Percentiles rank a stretch among this genome's conserved stretches.
These are phyloP conservation scores for Fusarium sarcochroum DNA, from an alignment of 2,329 filamentous ascomycete species.

Conservation along the genomic window DNA sequence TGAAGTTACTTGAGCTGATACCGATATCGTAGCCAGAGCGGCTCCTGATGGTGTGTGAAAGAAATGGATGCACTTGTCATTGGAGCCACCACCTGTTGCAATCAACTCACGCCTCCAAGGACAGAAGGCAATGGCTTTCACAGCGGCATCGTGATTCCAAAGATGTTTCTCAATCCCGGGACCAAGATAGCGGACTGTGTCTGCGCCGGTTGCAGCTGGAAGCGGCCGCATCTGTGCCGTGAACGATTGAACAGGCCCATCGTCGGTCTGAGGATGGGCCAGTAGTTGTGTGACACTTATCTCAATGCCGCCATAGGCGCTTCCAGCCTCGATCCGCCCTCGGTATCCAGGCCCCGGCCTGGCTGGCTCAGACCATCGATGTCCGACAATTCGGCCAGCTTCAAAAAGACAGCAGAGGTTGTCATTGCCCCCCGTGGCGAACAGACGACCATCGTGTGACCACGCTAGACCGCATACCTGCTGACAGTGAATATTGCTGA, in stretches of 20 bases:
- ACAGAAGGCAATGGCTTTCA: slow-evolving; percentile 97
- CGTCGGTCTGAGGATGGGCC: background rate
- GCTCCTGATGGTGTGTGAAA: slow-evolving; percentile 89
- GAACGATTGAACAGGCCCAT: slow-evolving; percentile 14
- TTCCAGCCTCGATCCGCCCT: slow-evolving; percentile 14
- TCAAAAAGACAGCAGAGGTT: slow-evolving; percentile 89
- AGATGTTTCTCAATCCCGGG: slow-evolving; percentile 75
- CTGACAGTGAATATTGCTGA: slow-evolving; percentile 81
- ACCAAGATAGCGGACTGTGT: slow-evolving; percentile 63
- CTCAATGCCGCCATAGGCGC: slow-evolving; percentile 27
- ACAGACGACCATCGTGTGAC: slow-evolving; percentile 80
- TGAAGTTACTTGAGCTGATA: slow-evolving; percentile 92
- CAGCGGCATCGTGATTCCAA: slow-evolving; percentile 86
- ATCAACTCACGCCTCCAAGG: slow-evolving; percentile 91
- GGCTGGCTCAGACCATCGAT: slow-evolving; percentile 5
- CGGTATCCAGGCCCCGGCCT: slow-evolving; percentile 8
- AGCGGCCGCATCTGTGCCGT: slow-evolving; percentile 49
- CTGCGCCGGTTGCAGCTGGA: slow-evolving; percentile 51
- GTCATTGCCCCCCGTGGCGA: slow-evolving; percentile 94
- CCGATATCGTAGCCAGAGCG: slow-evolving; percentile 89
- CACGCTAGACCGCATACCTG: slow-evolving; percentile 95
- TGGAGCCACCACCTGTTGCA: slow-evolving; percentile 92
- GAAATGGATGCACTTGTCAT: slow-evolving; percentile 96
- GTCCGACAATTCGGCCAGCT: slow-evolving; percentile 67
- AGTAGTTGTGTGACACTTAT: slow-evolving; percentile 22